phyloP scores from a whole-genome alignment of 805 yeast species.

The Starmerella bombi region DNA sequence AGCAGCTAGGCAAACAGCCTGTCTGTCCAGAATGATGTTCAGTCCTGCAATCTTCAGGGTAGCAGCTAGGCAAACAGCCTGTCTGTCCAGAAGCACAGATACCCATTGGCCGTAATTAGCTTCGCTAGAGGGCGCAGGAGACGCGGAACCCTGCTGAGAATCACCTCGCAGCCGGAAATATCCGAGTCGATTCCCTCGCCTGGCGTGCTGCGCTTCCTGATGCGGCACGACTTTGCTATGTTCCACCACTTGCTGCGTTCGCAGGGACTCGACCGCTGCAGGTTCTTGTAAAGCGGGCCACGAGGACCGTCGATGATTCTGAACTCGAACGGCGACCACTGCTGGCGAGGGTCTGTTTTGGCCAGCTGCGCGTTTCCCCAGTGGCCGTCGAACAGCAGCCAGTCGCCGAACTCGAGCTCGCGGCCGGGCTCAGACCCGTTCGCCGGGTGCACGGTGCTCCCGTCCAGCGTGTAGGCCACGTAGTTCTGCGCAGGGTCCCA shows the following conservation, averaged over 20 bases:
- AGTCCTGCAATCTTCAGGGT: too few species aligned
- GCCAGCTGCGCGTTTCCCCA: slow-evolving; percentile 81
- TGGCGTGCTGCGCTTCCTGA: slow-evolving; percentile 56
- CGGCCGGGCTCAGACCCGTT: slow-evolving; percentile 36
- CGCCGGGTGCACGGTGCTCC: slow-evolving; percentile 33
- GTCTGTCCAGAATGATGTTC: slow-evolving; percentile 61
- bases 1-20: slow-evolving; percentile 27
- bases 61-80: slow-evolving; percentile 27
- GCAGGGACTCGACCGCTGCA: slow-evolving; percentile 58
- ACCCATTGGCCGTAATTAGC: slow-evolving; percentile 27
- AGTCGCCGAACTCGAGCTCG: slow-evolving; percentile 45
- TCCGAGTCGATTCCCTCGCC: slow-evolving; percentile 69
- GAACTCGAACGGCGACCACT: slow-evolving; percentile 81
- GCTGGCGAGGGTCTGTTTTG: slow-evolving; percentile 63
- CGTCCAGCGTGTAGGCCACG: slow-evolving; percentile 70
- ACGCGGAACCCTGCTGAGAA: slow-evolving; percentile 14
- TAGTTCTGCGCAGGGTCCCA: slow-evolving; percentile 88
- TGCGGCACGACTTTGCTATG: slow-evolving; percentile 66
- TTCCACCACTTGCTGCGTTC: slow-evolving; percentile 91
- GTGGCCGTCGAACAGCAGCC: slow-evolving; percentile 70
- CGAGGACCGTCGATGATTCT: slow-evolving; percentile 83
- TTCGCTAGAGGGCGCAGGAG: slow-evolving; percentile 8
- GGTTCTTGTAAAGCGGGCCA: slow-evolving; percentile 75
- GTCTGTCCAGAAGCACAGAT: slow-evolving; percentile 53
- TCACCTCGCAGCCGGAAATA: slow-evolving; percentile 13